Evolutionary conservation across 2,329 filamentous ascomycete genomes (phyloP).

Genomic region (Ramularia endophylla): DNA sequence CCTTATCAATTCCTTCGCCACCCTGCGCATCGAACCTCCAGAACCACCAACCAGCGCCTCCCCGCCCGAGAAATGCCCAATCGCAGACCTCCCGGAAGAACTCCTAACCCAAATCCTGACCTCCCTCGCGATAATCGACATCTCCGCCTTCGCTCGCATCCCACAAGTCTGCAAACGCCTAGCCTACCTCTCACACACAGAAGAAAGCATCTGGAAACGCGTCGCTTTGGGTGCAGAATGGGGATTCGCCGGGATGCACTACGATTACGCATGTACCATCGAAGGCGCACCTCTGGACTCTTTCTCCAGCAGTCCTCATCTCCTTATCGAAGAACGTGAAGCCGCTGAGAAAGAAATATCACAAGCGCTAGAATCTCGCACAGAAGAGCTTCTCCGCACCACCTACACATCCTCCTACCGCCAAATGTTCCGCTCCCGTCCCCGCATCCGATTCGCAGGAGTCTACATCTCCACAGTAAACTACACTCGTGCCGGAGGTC

Average conservation of each 20-base stretch:
- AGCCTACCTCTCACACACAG: slow-evolving; percentile 75
- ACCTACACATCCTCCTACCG: slow-evolving; percentile 39
- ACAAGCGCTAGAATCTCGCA: slow-evolving; percentile 22
- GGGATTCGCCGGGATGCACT: slow-evolving; percentile 80
- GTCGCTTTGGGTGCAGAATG: slow-evolving; percentile 64
- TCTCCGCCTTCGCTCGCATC: slow-evolving; percentile 69
- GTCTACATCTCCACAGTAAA: slow-evolving; percentile 97
- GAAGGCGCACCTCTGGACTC: slow-evolving; percentile 39
- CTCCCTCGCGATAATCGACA: slow-evolving; percentile 65
- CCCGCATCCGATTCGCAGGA: slow-evolving; percentile 87
- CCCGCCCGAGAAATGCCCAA: slow-evolving; percentile 69
- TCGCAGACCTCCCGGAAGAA: slow-evolving; percentile 73
- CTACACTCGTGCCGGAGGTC: slow-evolving; percentile 77
- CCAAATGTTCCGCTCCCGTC: slow-evolving; percentile 71
- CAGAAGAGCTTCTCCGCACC: slow-evolving; percentile 24
- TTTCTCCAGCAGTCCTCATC: slow-evolving; percentile 11
- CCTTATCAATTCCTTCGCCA: slow-evolving; percentile 69
- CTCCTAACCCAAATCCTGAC: slow-evolving; percentile 73
- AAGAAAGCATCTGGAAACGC: slow-evolving; percentile 80
- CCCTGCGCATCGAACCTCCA: slow-evolving; percentile 60
- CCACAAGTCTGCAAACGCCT: slow-evolving; percentile 80
- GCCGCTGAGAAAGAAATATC: slow-evolving; percentile 5
- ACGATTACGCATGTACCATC: slow-evolving; percentile 62
- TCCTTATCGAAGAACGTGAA: slow-evolving; percentile 8
- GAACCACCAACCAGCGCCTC: slow-evolving; percentile 66